Evolutionary conservation across 352 stramenopile genomes (phyloP).

Genomic region (Globisporangium cystogenes): DNA sequence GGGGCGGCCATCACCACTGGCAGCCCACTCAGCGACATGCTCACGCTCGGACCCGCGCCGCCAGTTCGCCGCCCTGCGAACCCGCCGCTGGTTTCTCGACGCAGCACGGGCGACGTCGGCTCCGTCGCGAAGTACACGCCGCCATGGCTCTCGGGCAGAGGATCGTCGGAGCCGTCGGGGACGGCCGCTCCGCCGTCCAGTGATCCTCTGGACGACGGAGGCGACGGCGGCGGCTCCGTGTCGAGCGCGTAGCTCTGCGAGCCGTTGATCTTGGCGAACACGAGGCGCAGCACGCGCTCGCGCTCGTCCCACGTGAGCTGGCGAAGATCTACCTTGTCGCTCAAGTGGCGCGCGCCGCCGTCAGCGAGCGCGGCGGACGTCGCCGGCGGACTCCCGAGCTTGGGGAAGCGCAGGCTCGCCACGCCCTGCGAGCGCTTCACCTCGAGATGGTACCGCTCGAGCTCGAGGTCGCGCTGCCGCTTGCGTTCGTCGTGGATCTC

Average conservation of each 20-base stretch:
- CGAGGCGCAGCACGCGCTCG: conserved; percentile 88
- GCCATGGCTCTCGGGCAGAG: conserved; percentile 2
- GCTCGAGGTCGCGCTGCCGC: conserved; percentile 32
- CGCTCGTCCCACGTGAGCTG: conserved; percentile 89
- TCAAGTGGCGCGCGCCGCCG: conserved; percentile 22
- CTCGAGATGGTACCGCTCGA: conserved; percentile 50
- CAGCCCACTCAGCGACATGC: conserved; percentile 58
- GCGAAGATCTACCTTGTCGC: conserved; percentile 81
- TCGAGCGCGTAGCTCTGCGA: conserved; percentile 39
- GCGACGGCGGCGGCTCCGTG: not conserved
- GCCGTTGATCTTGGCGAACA: conserved; percentile 93
- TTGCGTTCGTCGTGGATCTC: conserved; percentile 60
- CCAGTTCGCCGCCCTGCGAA: not conserved
- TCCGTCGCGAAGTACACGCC: conserved; percentile 61
- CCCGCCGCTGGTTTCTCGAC: conserved; percentile 1
- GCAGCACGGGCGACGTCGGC: conserved; percentile 9
- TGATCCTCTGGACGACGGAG: conserved; percentile 2
- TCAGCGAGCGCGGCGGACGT: not conserved
- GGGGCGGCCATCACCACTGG: conserved; percentile 26
- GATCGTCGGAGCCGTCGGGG: not conserved
- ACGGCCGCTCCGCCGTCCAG: not conserved
- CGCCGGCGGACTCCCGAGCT: conserved; percentile 20
- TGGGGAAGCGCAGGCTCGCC: conserved; percentile 38
- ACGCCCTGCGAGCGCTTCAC: conserved; percentile 35
- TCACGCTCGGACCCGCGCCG: conserved; percentile 13